Evolutionary conservation across 2,329 filamentous ascomycete genomes (phyloP), one percentile per base, ranked within the genome.

Genomic region (Coniochaeta hoffmannii): DNA sequence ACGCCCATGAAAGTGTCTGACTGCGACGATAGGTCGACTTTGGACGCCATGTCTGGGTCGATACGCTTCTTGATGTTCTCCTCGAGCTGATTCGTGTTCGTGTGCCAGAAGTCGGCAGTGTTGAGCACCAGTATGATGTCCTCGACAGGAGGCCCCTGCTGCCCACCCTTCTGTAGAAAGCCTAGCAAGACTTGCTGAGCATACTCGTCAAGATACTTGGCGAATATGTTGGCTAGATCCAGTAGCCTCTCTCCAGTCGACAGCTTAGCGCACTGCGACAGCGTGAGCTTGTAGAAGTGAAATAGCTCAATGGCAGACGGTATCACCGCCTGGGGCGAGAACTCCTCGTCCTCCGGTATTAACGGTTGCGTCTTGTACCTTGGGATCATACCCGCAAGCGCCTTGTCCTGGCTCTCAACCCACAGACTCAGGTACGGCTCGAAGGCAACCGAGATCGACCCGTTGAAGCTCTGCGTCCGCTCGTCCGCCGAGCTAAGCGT

Each of bases 41-140:
- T 85, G 30, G 83, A 73, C 15, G 83, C 83, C 34, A 96, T 76
- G 2, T 91, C 88, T 49, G 82, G 78, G 60, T 97, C 94, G 59
- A 99, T 91, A 10, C 91, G 85, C 63, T 89, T 87, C 72, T 90
- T 93, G 70, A 99, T 92, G 69, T 89, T 96, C 64, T 97, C 92
- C 68, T 97, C 93, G 1, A 99, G 79, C 67, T 97, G 93, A 50
- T 86, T 91, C 51, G 91, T 94, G 30, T 96, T 97, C 26, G 84
- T 85, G 66, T 97, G 93, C 82, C 94, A 99, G 69, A 97, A 99
- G 66, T 99, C 94, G 0, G 94, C 93, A 1, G 94, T 97, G 68
- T 99, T 99, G 50, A 99, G 77, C 1, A 97, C 91, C 3, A 96
- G 76, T 14, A 97, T 81, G 3, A 89, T 82, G 59, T 96, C 88